Percentiles rank a stretch among this genome's conserved stretches.
Evolutionary conservation across 768 basidiomycete genomes (phyloP).

Genomic region (Panellus pusillus): DNA sequence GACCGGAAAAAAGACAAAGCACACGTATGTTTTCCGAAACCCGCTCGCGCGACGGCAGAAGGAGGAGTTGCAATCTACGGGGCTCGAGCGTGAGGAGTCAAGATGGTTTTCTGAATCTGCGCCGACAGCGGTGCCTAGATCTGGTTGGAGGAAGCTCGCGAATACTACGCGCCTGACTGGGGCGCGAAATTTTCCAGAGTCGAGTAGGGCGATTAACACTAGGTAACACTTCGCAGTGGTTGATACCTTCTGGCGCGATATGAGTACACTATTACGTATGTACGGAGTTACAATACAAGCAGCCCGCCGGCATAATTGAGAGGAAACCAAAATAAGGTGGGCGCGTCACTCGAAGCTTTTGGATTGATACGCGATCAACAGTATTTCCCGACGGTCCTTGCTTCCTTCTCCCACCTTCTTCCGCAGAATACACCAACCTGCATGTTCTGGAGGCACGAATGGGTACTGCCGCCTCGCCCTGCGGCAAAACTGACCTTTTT

Average conservation of each 20-base stretch:
- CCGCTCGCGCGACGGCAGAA: neutral
- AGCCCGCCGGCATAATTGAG: neutral
- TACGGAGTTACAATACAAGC: neutral
- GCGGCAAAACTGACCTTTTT: slow-evolving; percentile 30
- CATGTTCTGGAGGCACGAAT: slow-evolving; percentile 56
- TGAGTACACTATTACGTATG: neutral
- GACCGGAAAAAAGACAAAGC: slow-evolving; percentile 2
- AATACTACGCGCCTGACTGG: slow-evolving; percentile 1
- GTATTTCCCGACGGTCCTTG: slow-evolving; percentile 2
- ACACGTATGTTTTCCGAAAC: neutral
- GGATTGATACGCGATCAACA: slow-evolving; percentile 9
- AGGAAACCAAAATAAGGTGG: neutral
- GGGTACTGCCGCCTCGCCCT: slow-evolving; percentile 12
- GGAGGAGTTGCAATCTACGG: neutral
- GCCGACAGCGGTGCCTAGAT: neutral
- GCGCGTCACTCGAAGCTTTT: slow-evolving; percentile 1
- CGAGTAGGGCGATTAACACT: too few species aligned
- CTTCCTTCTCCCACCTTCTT: slow-evolving; percentile 3
- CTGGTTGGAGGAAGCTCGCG: slow-evolving; percentile 6
- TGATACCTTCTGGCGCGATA: neutral
- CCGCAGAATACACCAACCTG: slow-evolving; percentile 21
- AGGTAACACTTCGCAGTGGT: neutral
- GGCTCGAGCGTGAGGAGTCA: slow-evolving; percentile 4
- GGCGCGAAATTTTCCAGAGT: neutral
- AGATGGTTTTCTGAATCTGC: slow-evolving; percentile 5